Percentiles rank a stretch among this genome's conserved stretches.
These are phyloP conservation scores for Osmozyma mogii DNA, from an alignment of 805 yeast genomes.

Conservation along the genomic window DNA sequence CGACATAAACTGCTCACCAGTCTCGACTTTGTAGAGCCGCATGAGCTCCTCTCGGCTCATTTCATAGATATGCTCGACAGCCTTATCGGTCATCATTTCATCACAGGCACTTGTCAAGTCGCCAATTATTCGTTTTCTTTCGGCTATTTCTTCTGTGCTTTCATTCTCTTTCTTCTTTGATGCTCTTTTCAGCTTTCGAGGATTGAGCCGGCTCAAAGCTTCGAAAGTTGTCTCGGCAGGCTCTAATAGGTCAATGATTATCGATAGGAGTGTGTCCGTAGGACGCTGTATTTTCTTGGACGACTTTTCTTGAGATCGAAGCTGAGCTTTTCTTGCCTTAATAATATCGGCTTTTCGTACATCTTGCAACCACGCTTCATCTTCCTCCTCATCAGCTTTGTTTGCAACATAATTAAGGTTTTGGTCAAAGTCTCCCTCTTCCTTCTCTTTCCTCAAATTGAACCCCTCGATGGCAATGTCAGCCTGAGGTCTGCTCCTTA, in stretches of 20 bases:
- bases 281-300: slow-evolving; percentile 8
- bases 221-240: slow-evolving; percentile 58
- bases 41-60: slow-evolving; percentile 44
- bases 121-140: too few relatives aligned
- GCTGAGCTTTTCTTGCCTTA: slow-evolving; percentile 28
- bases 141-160: slow-evolving; percentile 34
- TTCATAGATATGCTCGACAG: slow-evolving; percentile 42
- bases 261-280: slow-evolving; percentile 11
- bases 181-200: slow-evolving; percentile 3
- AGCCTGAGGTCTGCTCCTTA: slow-evolving; percentile 29
- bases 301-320: slow-evolving; percentile 9
- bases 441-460: slow-evolving; percentile 46
- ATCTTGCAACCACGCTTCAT: slow-evolving; percentile 13
- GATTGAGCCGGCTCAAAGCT: slow-evolving; percentile 34
- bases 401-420: slow-evolving; percentile 50
- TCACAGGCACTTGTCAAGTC: too few relatives aligned
- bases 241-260: slow-evolving; percentile 38
- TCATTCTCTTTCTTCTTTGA: slow-evolving; percentile 13
- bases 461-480: slow-evolving; percentile 48
- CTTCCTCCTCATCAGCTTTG: slow-evolving; percentile 20
- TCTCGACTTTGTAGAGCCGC: slow-evolving; percentile 33
- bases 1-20: slow-evolving; percentile 32
- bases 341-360: slow-evolving; percentile 16
- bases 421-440: slow-evolving; percentile 52
- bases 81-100: slow-evolving; percentile 32